phyloP scores from a whole-genome alignment of 176 grass and related monocot species.

The Oryza australiensis region DNA sequence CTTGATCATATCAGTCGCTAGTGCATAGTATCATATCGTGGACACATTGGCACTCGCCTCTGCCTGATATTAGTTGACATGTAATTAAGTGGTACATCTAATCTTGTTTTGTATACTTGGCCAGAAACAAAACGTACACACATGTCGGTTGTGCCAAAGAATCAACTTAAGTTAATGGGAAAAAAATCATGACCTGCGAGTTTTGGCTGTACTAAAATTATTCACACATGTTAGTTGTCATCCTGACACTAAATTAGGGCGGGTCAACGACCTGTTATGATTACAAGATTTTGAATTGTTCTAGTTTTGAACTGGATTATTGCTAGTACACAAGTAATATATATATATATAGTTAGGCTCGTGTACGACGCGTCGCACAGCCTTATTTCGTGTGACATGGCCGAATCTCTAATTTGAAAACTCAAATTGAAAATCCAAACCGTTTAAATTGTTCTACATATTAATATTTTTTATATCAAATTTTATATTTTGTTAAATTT shows the following conservation, averaged over 20 bases:
- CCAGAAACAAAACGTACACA: slow-evolving; percentile 4
- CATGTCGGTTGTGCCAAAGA: slow-evolving; percentile 15
- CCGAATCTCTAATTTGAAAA: no score
- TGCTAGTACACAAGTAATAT: not conserved
- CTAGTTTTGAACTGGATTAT: not conserved
- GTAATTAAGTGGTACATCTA: not conserved
- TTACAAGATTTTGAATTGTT: not conserved
- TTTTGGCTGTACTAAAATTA: slow-evolving; percentile 21
- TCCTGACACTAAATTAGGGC: not conserved
- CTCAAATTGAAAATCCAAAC: no score
- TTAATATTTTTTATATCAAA: no score
- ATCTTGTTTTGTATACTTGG: not conserved
- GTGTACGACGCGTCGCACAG: no score
- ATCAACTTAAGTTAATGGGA: slow-evolving; percentile 8
- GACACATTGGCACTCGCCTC: not conserved
- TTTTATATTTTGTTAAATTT: no score
- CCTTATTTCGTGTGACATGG: no score
- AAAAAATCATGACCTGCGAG: slow-evolving; percentile 26
- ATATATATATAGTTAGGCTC: not conserved
- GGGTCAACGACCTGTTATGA: not conserved
- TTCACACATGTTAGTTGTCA: slow-evolving; percentile 29
- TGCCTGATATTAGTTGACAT: not conserved
- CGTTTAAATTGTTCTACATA: no score
- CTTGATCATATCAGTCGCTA: not conserved
- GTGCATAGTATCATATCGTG: not conserved